A percentile compares a stretch with the other conserved stretches of the same genome.
phyloP scores from a whole-genome alignment of 1,139 yeast genomes.

The Blastobotrys malaysiensis region DNA sequence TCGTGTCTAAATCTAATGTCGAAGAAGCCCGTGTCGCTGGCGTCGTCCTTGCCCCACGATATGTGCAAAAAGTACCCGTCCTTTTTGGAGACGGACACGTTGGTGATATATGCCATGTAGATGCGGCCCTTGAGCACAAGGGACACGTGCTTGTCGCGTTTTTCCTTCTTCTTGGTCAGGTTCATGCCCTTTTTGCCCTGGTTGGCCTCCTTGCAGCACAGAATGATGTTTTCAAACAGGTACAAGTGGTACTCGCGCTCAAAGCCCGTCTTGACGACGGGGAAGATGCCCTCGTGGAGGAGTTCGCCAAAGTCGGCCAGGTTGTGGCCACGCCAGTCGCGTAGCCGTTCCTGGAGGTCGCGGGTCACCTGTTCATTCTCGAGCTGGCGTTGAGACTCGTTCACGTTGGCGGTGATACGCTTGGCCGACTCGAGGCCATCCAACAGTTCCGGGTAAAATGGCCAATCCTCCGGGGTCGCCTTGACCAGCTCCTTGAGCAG shows the following conservation, averaged over 20 bases:
- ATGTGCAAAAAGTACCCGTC: constrained; percentile 32
- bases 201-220: constrained; percentile 58
- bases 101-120: constrained; percentile 36
- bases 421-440: constrained; percentile 65
- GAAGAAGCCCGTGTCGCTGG: constrained; percentile 34
- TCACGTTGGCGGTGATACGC: constrained; percentile 77
- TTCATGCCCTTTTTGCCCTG: constrained; percentile 29
- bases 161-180: constrained; percentile 25
- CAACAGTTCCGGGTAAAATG: constrained; percentile 61
- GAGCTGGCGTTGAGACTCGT: constrained; percentile 89
- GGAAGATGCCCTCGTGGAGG: constrained; percentile 68
- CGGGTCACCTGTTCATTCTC: constrained; percentile 74
- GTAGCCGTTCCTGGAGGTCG: constrained; percentile 65
- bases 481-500: constrained; percentile 71
- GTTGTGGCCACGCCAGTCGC: constrained; percentile 93
- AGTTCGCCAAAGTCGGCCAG: constrained; percentile 80
- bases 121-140: constrained; percentile 40
- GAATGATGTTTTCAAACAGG: constrained; percentile 78
- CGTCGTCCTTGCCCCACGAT: constrained; percentile 35
- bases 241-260: constrained; percentile 90
- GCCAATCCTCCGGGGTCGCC: constrained; percentile 47
- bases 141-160: constrained; percentile 22
- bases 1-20: constrained; percentile 34
- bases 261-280: constrained; percentile 64
- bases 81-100: constrained; percentile 26